Percentiles rank a stretch among this genome's conserved stretches.
phyloP scores from a whole-genome alignment of 148 eudicot species.

The Diospyros kaki region DNA sequence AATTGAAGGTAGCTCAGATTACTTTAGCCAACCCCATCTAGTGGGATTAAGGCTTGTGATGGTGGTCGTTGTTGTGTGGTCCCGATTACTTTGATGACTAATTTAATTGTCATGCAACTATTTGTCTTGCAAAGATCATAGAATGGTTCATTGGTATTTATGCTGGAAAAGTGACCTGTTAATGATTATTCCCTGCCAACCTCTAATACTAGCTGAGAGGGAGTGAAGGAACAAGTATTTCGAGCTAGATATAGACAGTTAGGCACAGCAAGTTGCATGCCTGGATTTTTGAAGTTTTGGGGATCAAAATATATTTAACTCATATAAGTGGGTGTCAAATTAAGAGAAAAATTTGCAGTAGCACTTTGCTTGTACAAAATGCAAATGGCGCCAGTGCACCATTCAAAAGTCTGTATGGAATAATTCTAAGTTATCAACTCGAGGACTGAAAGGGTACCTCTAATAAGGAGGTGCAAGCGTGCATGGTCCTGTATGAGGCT shows the following conservation, averaged over 20 bases:
- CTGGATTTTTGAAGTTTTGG: too few species aligned
- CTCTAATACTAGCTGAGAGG: too few species aligned
- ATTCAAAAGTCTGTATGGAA: neutral
- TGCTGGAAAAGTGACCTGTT: neutral
- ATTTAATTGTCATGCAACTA: neutral
- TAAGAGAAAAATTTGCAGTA: neutral
- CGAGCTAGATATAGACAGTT: too few species aligned
- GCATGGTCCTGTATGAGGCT: neutral
- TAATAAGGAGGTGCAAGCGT: neutral
- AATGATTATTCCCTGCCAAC: too few species aligned
- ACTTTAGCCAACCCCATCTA: too few species aligned
- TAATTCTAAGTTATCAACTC: neutral
- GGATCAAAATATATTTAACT: too few species aligned
- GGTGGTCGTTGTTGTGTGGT: too few species aligned
- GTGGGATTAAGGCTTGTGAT: too few species aligned
- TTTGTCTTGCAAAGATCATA: neutral
- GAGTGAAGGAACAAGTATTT: too few species aligned
- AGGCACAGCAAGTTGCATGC: too few species aligned
- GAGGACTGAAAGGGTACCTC: neutral
- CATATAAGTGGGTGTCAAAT: neutral
- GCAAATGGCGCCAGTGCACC: neutral
- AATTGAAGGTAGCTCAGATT: neutral
- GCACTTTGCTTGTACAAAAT: neutral
- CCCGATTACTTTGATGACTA: too few species aligned
- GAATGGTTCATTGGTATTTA: neutral